Percentiles rank a stretch among this genome's conserved stretches.
phyloP scores from a whole-genome alignment of 2,329 filamentous ascomycete species.

The Aureobasidium pullulans region DNA sequence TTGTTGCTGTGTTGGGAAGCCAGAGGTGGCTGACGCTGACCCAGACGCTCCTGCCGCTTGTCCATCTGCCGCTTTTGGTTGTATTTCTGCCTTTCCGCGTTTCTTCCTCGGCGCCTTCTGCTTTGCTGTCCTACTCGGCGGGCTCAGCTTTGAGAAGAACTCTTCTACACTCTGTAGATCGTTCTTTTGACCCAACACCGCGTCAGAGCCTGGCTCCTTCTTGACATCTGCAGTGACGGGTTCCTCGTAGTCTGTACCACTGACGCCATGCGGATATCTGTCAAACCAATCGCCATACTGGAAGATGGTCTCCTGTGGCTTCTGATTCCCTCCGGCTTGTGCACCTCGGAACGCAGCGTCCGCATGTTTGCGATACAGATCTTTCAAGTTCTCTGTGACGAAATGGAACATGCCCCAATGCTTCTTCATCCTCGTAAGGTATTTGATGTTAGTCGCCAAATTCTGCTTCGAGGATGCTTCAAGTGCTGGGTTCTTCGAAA shows the following conservation, averaged over 20 bases:
- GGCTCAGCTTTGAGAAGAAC: constrained; percentile 76
- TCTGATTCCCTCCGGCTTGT: constrained; percentile 33
- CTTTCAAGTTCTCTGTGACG: constrained; percentile 86
- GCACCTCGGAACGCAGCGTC: constrained; percentile 68
- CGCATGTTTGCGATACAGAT: constrained; percentile 76
- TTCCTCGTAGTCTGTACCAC: constrained; percentile 74
- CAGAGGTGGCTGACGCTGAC: constrained; percentile 13
- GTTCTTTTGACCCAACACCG: constrained; percentile 78
- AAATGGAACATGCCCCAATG: constrained; percentile 99
- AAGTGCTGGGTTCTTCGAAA: constrained; percentile 71
- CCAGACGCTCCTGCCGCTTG: background rate
- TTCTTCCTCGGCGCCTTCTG: constrained; percentile 31
- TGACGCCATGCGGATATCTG: constrained; percentile 85
- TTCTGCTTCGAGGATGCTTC: constrained; percentile 76
- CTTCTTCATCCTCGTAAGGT: constrained; percentile 88
- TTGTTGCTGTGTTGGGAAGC: constrained; percentile 23
- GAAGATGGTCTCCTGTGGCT: constrained; percentile 51
- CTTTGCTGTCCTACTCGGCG: constrained; percentile 40
- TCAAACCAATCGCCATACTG: constrained; percentile 99
- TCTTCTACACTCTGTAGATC: constrained; percentile 92
- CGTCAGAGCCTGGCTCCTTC: constrained; percentile 76
- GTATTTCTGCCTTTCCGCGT: constrained; percentile 23
- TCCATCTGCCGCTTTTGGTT: constrained; percentile 11
- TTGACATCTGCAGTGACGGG: constrained; percentile 54
- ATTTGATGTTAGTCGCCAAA: constrained; percentile 79